Conservation (phyloP, 129 eudicot genomes). For the Arctium lappa region DNA sequence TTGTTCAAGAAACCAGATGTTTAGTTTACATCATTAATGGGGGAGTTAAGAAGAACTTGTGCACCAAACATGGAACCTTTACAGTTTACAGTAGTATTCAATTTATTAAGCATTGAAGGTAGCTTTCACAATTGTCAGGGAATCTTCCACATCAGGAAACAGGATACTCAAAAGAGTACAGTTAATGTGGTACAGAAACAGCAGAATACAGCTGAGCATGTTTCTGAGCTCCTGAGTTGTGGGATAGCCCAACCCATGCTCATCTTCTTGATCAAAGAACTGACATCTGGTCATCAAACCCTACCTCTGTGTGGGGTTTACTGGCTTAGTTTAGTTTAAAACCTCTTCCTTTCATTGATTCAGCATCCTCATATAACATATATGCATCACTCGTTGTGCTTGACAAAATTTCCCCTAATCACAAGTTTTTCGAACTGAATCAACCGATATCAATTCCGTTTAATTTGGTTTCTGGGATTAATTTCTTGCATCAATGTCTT, state of each 20-base stretch:
- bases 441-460: background rate
- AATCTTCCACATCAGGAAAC: too few species aligned
- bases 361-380: background rate
- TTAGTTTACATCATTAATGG: background rate
- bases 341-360: background rate
- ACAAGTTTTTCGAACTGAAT: background rate
- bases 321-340: slow-evolving; percentile 70
- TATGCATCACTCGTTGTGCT: background rate
- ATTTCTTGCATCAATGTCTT: background rate
- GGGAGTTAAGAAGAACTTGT: background rate
- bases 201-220: slow-evolving; percentile 89
- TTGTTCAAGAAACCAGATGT: background rate
- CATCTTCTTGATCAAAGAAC: slow-evolving; percentile 43
- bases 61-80: background rate
- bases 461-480: background rate
- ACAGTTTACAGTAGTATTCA: too few species aligned
- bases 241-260: slow-evolving; percentile 96
- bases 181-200: slow-evolving; percentile 56
- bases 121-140: background rate
- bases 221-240: slow-evolving; percentile 80
- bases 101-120: background rate
- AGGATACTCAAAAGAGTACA: background rate
- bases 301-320: slow-evolving; percentile 32
- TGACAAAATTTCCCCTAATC: background rate
- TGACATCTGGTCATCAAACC: slow-evolving; percentile 35